Percentiles rank a stretch among this genome's conserved stretches.
phyloP scores from a whole-genome alignment of 495 filamentous ascomycete species.

The Margaritispora aquatica region DNA sequence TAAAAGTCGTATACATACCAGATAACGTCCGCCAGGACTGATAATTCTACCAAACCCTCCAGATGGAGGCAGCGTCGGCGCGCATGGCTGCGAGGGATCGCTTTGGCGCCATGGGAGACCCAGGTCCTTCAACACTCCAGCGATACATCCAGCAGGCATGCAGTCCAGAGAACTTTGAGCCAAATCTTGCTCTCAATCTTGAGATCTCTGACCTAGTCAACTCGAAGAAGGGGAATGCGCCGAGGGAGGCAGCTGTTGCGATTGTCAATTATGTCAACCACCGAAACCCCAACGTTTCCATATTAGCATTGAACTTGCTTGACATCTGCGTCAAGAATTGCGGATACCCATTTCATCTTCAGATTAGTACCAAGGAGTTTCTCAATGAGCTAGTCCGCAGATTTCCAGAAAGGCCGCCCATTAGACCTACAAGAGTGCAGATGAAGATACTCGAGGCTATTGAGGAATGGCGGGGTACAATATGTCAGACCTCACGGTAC shows the following conservation, averaged over 20 bases:
- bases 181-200: constrained; percentile 91
- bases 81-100: constrained; percentile 94
- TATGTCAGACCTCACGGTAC: constrained; percentile 95
- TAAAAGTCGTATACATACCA: constrained; percentile 4
- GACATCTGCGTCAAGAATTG: constrained; percentile 99
- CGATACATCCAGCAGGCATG: constrained; percentile 95
- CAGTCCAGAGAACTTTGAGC: constrained; percentile 93
- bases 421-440: constrained; percentile 81
- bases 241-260: constrained; percentile 89
- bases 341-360: constrained; percentile 97
- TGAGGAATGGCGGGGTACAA: constrained; percentile 97
- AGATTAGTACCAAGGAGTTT: constrained; percentile 98
- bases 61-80: constrained; percentile 90
- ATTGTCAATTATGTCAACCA: constrained; percentile 95
- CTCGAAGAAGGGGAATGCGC: constrained; percentile 94
- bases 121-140: constrained; percentile 77
- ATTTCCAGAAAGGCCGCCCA: constrained; percentile 89
- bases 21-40: background rate
- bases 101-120: constrained; percentile 76
- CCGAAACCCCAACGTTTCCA: constrained; percentile 88
- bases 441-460: constrained; percentile 90
- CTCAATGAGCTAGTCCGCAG: constrained; percentile 95
- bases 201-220: constrained; percentile 97
- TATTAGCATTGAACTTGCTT: constrained; percentile 85
- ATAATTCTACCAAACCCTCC: constrained; percentile 6